Conservation (phyloP, 2,329 filamentous ascomycete genomes). For the Fusarium hainanense region DNA sequence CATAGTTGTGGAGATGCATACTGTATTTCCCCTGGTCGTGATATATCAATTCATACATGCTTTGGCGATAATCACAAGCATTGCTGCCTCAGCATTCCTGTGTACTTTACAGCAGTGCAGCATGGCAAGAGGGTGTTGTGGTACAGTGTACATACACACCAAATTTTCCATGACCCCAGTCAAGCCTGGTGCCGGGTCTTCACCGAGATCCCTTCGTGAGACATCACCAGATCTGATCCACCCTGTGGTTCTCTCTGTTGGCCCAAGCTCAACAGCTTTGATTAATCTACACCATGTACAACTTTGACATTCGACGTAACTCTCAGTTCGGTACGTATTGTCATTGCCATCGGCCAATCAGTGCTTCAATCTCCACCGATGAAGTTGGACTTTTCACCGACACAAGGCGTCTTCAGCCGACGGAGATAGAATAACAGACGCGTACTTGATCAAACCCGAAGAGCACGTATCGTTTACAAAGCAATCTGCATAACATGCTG, state of each 20-base stretch:
- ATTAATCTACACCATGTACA: constrained; percentile 19
- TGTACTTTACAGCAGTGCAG: background rate
- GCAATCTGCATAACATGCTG: background rate
- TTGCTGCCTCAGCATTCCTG: constrained; percentile 1
- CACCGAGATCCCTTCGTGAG: constrained; percentile 41
- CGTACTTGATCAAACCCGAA: background rate
- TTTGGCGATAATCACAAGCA: constrained; percentile 12
- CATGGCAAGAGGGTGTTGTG: constrained; percentile 17
- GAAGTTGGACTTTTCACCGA: constrained; percentile 30
- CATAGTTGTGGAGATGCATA: background rate
- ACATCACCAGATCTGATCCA: constrained; percentile 39
- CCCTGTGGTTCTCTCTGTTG: constrained; percentile 15
- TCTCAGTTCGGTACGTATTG: background rate
- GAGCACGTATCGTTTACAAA: background rate
- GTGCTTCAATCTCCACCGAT: constrained; percentile 7
- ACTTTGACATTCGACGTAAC: constrained; percentile 13
- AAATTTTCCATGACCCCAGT: constrained; percentile 13
- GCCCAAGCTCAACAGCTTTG: constrained; percentile 16
- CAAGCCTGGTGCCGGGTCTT: constrained; percentile 32
- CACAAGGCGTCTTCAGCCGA: constrained; percentile 35
- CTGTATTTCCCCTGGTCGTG: background rate
- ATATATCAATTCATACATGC: constrained; percentile 22
- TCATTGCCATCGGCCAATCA: constrained; percentile 9
- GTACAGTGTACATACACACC: background rate
- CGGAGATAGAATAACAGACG: background rate